A percentile compares a stretch with the other conserved stretches of the same genome.
Evolutionary conservation across 2,329 filamentous ascomycete genomes (phyloP).

Genomic region (Colletotrichum graminicola): DNA sequence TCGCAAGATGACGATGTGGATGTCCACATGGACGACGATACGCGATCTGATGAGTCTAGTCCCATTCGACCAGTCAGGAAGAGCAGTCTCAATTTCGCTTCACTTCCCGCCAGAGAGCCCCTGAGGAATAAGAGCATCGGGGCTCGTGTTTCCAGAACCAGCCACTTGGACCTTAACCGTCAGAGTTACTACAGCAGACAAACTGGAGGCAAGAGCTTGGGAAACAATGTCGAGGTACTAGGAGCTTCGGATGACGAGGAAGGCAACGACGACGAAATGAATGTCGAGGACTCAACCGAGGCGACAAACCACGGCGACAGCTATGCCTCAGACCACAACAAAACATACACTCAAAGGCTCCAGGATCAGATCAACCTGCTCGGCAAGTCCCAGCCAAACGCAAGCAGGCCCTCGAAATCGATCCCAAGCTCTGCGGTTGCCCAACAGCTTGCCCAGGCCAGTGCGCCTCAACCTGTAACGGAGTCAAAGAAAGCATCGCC

Average conservation of each 20-base stretch:
- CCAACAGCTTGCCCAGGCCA: conserved; percentile 48
- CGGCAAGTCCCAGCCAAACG: conserved; percentile 67
- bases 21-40: conserved; percentile 59
- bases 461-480: conserved; percentile 47
- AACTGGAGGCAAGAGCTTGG: conserved; percentile 80
- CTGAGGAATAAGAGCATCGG: conserved; percentile 88
- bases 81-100: conserved; percentile 94
- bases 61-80: conserved; percentile 85
- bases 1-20: conserved; percentile 40
- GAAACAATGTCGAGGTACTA: conserved; percentile 58
- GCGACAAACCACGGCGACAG: conserved; percentile 62
- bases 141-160: conserved; percentile 78
- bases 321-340: conserved; percentile 73
- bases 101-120: conserved; percentile 90
- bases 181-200: conserved; percentile 80
- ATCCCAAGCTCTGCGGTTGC: conserved; percentile 54
- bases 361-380: conserved; percentile 90
- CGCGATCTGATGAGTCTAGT: conserved; percentile 74
- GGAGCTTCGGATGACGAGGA: conserved; percentile 60
- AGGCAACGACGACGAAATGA: conserved; percentile 65
- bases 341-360: conserved; percentile 92
- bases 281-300: conserved; percentile 60
- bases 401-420: conserved; percentile 62
- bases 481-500: conserved; percentile 50
- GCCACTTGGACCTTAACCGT: conserved; percentile 80